Base-by-base conservation (phyloP, 2,329 filamentous ascomycete genomes). In the Alternaria angustiovoidea region DNA sequence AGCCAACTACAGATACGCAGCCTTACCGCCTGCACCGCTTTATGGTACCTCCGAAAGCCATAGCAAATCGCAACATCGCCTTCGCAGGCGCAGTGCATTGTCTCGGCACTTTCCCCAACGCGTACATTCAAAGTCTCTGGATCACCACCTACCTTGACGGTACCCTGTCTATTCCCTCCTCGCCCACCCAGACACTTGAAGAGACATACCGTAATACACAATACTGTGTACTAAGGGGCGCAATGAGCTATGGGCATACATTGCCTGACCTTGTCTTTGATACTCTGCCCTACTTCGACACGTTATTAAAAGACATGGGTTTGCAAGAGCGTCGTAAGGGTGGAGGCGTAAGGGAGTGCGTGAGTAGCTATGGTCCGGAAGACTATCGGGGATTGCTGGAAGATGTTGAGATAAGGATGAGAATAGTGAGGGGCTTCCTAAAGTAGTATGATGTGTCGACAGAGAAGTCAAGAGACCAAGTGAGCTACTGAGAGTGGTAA, bases 171-270 rank as follows among this genome's bases (percentile, higher is more conserved):
- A 49, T 62, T 55, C 73, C 67, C 48, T 22, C 47, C 1, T 43
- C 65, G 2, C 11, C 51, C 5, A 58, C 65, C 22, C 52, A 70
- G 18, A 48, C 70, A 24, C 58, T 58, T 20, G 66, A 70, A 42
- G 70, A 79, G 32, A 75, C 89, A 0, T 84, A 88, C 24, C 79
- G 93, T 47, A 83, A 90, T 71, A 88, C 85, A 20, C 86, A 90
- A 38, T 94, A 90, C 73, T 89, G 89, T 5, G 87, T 84, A 64
- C 89, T 89, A 85, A 83, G 91, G 26, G 54, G 90, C 90, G 4
- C 95, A 93, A 70, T 74, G 92, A 18, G 91, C 94, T 75, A 73
- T 91, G 61, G 78, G 80, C 5, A 91, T 94, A 57, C 89, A 87
- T 0, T 75, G 93, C 75, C 75, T 0, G 75, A 78, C 41, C 47